phyloP scores from a whole-genome alignment of 306 rosid genomes.

The Gleditsia sinensis region DNA sequence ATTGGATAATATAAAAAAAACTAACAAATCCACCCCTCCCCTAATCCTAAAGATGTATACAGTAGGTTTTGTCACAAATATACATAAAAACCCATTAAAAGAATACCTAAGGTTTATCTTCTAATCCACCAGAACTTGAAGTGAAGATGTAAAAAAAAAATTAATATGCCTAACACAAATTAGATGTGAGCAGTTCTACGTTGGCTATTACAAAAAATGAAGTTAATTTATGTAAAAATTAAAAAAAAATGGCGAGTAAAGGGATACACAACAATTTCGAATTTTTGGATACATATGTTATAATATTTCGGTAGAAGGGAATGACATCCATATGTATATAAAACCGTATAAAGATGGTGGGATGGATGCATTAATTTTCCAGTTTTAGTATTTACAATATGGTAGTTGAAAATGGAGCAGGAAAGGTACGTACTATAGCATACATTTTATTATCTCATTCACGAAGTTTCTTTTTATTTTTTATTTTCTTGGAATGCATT shows the following conservation, averaged over 20 bases:
- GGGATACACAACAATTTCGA: too few relatives aligned
- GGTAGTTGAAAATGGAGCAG: slow-evolving; percentile 31
- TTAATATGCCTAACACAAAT: too few relatives aligned
- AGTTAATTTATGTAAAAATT: neutral
- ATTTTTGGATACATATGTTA: too few relatives aligned
- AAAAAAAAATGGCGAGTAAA: too few relatives aligned
- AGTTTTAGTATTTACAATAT: neutral
- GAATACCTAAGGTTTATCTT: neutral
- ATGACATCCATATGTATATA: too few relatives aligned
- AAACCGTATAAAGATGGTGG: too few relatives aligned
- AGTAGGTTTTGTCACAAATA: neutral
- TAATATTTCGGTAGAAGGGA: too few relatives aligned
- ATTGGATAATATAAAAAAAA: slow-evolving; percentile 5
- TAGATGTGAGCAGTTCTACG: neutral
- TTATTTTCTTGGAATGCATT: slow-evolving; percentile 18
- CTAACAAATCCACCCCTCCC: slow-evolving; percentile 29
- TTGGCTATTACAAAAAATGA: neutral
- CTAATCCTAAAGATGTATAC: neutral
- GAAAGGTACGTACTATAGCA: neutral
- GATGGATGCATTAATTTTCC: neutral
- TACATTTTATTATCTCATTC: neutral
- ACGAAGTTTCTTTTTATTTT: neutral
- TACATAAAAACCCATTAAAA: neutral
- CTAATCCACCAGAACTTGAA: neutral
- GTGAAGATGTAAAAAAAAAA: too few relatives aligned